Base-by-base conservation (phyloP, 2,329 filamentous ascomycete genomes). In the Epichloe hybrida region DNA sequence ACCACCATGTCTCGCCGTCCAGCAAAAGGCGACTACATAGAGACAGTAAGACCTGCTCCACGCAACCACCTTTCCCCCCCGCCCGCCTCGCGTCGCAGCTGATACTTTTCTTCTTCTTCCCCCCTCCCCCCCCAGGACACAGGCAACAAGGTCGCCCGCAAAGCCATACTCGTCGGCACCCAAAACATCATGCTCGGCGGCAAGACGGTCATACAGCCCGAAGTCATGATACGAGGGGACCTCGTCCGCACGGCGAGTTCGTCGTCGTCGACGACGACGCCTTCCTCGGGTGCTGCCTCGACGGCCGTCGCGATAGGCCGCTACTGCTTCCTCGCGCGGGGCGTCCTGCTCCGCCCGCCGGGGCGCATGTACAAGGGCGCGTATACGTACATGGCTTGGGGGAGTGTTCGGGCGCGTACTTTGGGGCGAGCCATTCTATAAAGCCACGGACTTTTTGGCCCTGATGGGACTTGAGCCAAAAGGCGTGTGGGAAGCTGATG, bases 171-270 rank as follows among this genome's bases (percentile, higher is more conserved):
- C 59, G 86, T 95, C 62, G 93, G 93, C 61, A 96, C 91, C 21
- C 89, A 95, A 60, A 95, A 97, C 70, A 97, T 98, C 69, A 95
- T 95, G 69, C 84, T 98, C 2, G 93, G 89, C 59, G 93, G 93
- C 56, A 95, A 88, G 69, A 95, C 90, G 1, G 88, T 97, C 55
- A 95, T 98, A 63, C 89, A 95, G 75, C 85, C 89, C 55, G 90
- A 95, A 63, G 91, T 89, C 60, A 89, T 93, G 68, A 88, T 98
- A 63, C 84, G 93, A 46, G 93, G 91, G 43, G 93, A 98, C 63
- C 79, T 98, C 17, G 77, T 84, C 42, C 79, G 74, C 49, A 81
- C 75, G 7, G 72, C 69, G 8, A 41, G 13, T 5, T 70, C 73
- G 3, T 62, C 71, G 1, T 69, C 70, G 3, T 62, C 71, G 1